These are phyloP conservation scores for Spinellus fusiger DNA, from an alignment of 192 early-diverging fungal genomes.

Conservation along the genomic window DNA sequence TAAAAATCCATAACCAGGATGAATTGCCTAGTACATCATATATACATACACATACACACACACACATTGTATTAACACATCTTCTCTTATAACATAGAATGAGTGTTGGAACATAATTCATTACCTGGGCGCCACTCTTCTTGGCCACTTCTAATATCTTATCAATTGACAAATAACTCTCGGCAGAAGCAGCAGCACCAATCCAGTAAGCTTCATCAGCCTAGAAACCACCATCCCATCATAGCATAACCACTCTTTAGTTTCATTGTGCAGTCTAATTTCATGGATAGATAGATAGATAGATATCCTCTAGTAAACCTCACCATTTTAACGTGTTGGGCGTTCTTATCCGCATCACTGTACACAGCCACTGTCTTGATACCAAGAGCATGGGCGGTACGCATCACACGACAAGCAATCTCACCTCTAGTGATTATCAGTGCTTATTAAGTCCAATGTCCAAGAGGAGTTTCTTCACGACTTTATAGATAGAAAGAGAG, in stretches of 20 bases:
- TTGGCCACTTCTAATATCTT: slow-evolving; percentile 79
- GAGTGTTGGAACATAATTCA: background rate
- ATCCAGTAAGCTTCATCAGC: slow-evolving; percentile 94
- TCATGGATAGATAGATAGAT: background rate
- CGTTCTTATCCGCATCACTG: slow-evolving; percentile 81
- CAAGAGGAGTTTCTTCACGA: background rate
- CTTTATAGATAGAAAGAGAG: background rate
- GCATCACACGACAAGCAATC: slow-evolving; percentile 76
- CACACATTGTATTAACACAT: background rate
- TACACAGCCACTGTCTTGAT: slow-evolving; percentile 95
- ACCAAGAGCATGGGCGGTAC: slow-evolving; percentile 80
- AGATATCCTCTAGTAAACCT: background rate
- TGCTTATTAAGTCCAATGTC: slow-evolving; percentile 11
- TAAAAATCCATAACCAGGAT: slow-evolving; percentile 96
- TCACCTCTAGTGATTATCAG: slow-evolving; percentile 51
- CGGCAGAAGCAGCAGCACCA: slow-evolving; percentile 72
- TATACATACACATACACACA: slow-evolving; percentile 17
- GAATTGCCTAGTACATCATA: too few species aligned
- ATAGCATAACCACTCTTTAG: background rate
- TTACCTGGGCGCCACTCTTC: slow-evolving; percentile 68
- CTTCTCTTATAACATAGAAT: too few species aligned
- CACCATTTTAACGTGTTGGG: slow-evolving; percentile 80
- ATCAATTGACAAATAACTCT: slow-evolving; percentile 77
- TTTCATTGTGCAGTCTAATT: background rate
- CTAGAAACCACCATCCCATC: slow-evolving; percentile 22